Conservation (phyloP, 139 green algal species). For the Chlorella sp. region DNA sequence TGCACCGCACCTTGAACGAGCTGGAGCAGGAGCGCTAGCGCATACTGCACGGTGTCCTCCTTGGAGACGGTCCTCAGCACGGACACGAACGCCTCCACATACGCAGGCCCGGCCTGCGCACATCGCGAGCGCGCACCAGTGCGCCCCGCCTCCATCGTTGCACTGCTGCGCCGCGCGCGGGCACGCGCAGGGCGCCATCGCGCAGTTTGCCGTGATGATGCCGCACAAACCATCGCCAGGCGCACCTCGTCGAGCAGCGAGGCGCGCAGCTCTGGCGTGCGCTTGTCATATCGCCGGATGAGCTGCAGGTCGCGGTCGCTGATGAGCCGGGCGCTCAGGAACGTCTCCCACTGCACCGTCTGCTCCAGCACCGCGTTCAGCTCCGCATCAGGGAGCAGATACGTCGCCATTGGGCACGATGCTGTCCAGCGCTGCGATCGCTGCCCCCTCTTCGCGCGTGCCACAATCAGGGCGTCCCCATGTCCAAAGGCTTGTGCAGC, state of each 20-base stretch:
- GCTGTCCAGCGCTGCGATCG: too few relatives aligned
- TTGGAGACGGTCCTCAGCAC: constrained; percentile 85
- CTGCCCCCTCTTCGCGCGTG: not conserved
- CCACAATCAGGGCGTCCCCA: not conserved
- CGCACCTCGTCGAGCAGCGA: constrained; percentile 68
- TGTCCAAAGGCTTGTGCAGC: not conserved
- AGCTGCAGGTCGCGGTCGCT: constrained; percentile 49
- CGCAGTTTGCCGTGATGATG: too few relatives aligned
- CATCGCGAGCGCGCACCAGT: not conserved
- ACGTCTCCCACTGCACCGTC: constrained; percentile 60
- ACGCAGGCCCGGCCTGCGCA: constrained; percentile 56
- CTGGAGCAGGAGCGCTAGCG: constrained; percentile 77
- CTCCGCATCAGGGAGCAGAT: not conserved
- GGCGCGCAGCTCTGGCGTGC: constrained; percentile 42
- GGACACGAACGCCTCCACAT: constrained; percentile 73
- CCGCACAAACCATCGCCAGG: not conserved
- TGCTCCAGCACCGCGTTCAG: constrained; percentile 11
- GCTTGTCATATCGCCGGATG: constrained; percentile 75
- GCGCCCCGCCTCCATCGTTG: not conserved
- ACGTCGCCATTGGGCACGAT: not conserved
- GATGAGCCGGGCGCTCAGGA: constrained; percentile 74
- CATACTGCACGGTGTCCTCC: constrained; percentile 89
- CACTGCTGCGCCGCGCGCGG: too few relatives aligned
- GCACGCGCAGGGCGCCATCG: too few relatives aligned
- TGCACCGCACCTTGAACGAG: constrained; percentile 57